Evolutionary conservation across 2,329 filamentous ascomycete genomes (phyloP), one percentile per base, ranked within the genome.

Genomic region (Myriosclerotinia curreyana): DNA sequence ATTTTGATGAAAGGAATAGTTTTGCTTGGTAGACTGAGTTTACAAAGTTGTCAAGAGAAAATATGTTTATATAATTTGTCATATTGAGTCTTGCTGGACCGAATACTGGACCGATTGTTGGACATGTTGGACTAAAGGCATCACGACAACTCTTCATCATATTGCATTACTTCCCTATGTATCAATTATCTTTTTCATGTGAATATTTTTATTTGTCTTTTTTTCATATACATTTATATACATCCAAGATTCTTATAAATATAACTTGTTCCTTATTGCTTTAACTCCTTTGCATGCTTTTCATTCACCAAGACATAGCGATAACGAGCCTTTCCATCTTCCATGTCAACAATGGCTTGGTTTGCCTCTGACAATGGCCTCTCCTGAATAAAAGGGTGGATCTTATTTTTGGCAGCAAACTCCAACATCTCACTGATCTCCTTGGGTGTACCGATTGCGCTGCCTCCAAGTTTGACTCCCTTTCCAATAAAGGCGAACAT

Each of bases 361-460:
- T 87, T 87, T 5, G 81, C 81, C 11, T 83, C 80, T 71, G 79
- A 81, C 77, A 88, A 78, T 0, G 80, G 78, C 40, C 81, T 77
- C 71, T 79, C 75, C 71, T 84, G 74, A 31, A 86, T 77, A 82
- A 83, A 85, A 2, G 83, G 79, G 76, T 81, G 79, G 50, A 88
- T 76, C 8, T 79, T 79, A 75, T 85, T 82, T 58, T 84, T 79
- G 0, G 79, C 83, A 5, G 82, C 85, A 65, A 88, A 78, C 65
- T 81, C 68, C 64, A 88, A 69, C 85, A 88, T 87, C 71, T 86
- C 81, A 61, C 79, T 76, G 66, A 87, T 86, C 67, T 86, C 81
- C 52, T 71, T 71, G 0, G 84, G 83, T 5, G 53, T 50, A 52
- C 65, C 69, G 46, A 69, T 68, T n/a, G 49, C 31, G 64, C 66